These are phyloP conservation scores for Dalbergia cultrata DNA, from an alignment of 306 rosid genomes.

Conservation along the genomic window DNA sequence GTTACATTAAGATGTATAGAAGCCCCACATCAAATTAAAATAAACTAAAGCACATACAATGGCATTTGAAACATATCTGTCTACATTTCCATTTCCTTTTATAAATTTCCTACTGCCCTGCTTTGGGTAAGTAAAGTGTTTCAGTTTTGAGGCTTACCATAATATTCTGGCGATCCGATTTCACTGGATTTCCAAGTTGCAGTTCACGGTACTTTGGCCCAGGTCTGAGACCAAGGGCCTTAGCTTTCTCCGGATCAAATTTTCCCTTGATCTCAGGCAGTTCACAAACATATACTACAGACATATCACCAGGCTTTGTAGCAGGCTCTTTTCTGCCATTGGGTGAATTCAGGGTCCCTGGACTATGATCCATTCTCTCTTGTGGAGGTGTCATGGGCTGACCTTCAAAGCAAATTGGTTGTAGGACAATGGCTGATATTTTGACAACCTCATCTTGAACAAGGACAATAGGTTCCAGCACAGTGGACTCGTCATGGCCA, in stretches of 20 bases:
- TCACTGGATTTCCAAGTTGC: constrained; percentile 85
- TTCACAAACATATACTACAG: constrained; percentile 89
- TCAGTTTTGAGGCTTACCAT: constrained; percentile 63
- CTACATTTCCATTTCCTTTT: constrained; percentile 8
- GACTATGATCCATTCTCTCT: constrained; percentile 44
- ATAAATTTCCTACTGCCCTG: constrained; percentile 26
- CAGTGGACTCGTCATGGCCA: constrained; percentile 56
- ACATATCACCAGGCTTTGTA: constrained; percentile 83
- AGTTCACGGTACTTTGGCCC: constrained; percentile 86
- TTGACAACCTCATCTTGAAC: constrained; percentile 86
- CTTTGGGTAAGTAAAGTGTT: constrained; percentile 26
- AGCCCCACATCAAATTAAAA: constrained; percentile 37
- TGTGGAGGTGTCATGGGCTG: constrained; percentile 40
- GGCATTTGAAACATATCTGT: constrained; percentile 21
- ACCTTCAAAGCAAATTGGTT: constrained; percentile 54
- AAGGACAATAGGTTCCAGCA: constrained; percentile 68
- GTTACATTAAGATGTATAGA: constrained; percentile 32
- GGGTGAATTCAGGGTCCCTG: constrained; percentile 49
- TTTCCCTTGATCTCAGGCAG: constrained; percentile 91
- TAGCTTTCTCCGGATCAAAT: constrained; percentile 81
- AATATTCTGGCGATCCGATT: constrained; percentile 74
- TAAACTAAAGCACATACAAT: constrained; percentile 35
- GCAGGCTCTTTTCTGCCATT: constrained; percentile 41
- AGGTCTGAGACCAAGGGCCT: constrained; percentile 76
- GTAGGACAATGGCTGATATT: constrained; percentile 82